These are phyloP conservation scores for Abrus precatorius DNA, from an alignment of 306 rosid species.

Conservation along the genomic window DNA sequence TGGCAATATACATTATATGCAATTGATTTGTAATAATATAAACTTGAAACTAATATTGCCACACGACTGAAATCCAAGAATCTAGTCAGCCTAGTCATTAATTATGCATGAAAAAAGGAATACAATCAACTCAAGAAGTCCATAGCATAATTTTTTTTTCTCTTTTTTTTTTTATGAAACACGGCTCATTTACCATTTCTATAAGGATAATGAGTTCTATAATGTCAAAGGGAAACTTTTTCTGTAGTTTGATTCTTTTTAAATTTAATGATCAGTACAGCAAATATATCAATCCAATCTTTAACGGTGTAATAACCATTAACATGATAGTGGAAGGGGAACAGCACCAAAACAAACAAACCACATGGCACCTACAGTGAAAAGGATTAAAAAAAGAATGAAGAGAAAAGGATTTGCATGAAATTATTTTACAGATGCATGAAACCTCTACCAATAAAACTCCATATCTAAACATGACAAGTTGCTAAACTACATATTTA, in stretches of 20 bases:
- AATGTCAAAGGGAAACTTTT: neutral
- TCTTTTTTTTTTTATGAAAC: neutral
- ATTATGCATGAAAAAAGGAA: neutral
- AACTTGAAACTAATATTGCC: neutral
- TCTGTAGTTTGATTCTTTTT: neutral
- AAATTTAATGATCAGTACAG: neutral
- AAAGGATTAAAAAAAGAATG: constrained; percentile 7
- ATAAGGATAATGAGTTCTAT: neutral
- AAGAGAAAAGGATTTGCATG: constrained; percentile 29
- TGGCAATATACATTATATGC: neutral
- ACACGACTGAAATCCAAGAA: neutral
- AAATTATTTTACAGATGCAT: constrained; percentile 62
- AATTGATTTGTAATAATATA: neutral
- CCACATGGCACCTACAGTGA: neutral
- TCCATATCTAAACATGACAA: constrained; percentile 34
- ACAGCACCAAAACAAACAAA: constrained; percentile 19
- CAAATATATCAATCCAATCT: neutral
- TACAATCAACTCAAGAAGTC: neutral
- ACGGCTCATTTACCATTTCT: neutral
- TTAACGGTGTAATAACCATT: neutral
- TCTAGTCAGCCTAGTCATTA: neutral
- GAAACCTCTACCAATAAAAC: constrained; percentile 56
- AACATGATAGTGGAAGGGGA: neutral
- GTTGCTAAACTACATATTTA: constrained; percentile 48
- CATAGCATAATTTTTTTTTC: neutral